Evolutionary conservation across 768 basidiomycete species (phyloP).

Genomic region (Boletales sp.): DNA sequence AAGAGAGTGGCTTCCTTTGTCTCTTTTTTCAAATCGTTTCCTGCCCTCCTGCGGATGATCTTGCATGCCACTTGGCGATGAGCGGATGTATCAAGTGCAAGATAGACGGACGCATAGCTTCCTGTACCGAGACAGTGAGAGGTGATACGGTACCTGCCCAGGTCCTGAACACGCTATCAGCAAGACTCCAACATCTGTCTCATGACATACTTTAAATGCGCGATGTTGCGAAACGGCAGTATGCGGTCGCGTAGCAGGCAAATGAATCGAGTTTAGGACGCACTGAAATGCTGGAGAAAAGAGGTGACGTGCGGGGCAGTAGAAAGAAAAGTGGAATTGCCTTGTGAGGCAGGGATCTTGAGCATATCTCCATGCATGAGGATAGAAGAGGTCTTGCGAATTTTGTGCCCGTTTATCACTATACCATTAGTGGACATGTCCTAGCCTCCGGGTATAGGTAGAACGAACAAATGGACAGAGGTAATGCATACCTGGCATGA

Average conservation of each 20-base stretch:
- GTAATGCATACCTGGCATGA: slow-evolving; percentile 62
- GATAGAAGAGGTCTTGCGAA: slow-evolving; percentile 64
- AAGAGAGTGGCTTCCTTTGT: slow-evolving; percentile 80
- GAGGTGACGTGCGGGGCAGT: not conserved
- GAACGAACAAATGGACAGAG: not conserved
- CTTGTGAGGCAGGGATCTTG: slow-evolving; percentile 62
- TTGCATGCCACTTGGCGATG: slow-evolving; percentile 82
- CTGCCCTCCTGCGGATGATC: slow-evolving; percentile 63
- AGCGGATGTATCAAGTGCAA: slow-evolving; percentile 62
- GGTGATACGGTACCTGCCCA: slow-evolving; percentile 70
- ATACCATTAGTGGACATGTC: slow-evolving; percentile 78
- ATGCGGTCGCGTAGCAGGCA: slow-evolving; percentile 51
- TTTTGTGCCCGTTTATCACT: slow-evolving; percentile 62
- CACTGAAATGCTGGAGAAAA: slow-evolving; percentile 59
- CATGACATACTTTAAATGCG: slow-evolving; percentile 46
- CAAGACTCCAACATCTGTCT: not conserved
- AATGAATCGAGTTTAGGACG: slow-evolving; percentile 50
- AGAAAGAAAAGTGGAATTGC: slow-evolving; percentile 30
- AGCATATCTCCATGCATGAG: slow-evolving; percentile 75
- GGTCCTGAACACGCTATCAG: slow-evolving; percentile 36
- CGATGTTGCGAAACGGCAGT: slow-evolving; percentile 55
- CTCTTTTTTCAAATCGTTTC: slow-evolving; percentile 39
- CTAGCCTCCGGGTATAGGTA: slow-evolving; percentile 32
- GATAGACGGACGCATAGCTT: slow-evolving; percentile 78
- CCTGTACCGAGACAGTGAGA: slow-evolving; percentile 78